phyloP scores from a whole-genome alignment of 2,329 filamentous ascomycete genomes.

The Chrysoporthe deuterocubensis region DNA sequence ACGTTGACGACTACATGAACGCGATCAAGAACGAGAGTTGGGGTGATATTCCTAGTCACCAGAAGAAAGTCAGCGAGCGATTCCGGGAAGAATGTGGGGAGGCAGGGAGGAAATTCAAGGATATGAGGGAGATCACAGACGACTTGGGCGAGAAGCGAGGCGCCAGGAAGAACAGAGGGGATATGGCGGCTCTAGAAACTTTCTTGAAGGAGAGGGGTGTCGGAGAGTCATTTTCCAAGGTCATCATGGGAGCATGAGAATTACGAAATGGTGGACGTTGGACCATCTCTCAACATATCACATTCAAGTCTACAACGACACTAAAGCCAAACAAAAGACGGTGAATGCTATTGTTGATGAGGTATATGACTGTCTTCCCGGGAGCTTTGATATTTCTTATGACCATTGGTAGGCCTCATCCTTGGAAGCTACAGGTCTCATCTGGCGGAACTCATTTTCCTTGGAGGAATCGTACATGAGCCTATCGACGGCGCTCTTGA shows the following conservation, averaged over 20 bases:
- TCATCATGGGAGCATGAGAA: slow-evolving; percentile 37
- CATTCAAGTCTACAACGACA: too few species aligned
- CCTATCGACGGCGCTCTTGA: too few species aligned
- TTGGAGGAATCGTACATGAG: too few species aligned
- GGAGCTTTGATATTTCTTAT: too few species aligned
- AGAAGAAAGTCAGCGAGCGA: slow-evolving; percentile 65
- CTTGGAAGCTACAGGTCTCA: too few species aligned
- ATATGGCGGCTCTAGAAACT: slow-evolving; percentile 57
- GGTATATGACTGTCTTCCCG: too few species aligned
- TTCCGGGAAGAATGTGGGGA: slow-evolving; percentile 45
- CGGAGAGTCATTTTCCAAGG: slow-evolving; percentile 49
- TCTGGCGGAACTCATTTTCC: too few species aligned
- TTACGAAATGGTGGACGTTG: background rate
- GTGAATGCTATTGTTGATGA: too few species aligned
- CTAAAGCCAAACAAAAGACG: too few species aligned
- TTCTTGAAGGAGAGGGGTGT: slow-evolving; percentile 52
- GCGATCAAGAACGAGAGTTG: slow-evolving; percentile 67
- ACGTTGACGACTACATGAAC: slow-evolving; percentile 63
- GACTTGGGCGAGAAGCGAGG: slow-evolving; percentile 51
- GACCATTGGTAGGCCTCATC: too few species aligned
- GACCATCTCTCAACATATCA: background rate
- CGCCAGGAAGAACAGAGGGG: slow-evolving; percentile 52
- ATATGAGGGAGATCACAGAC: slow-evolving; percentile 63
- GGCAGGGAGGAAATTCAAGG: slow-evolving; percentile 48
- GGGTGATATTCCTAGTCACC: slow-evolving; percentile 64